Percentiles rank a stretch among this genome's conserved stretches.
These are phyloP conservation scores for Sarcomyxa edulis DNA, from an alignment of 768 basidiomycete species.

Conservation along the genomic window DNA sequence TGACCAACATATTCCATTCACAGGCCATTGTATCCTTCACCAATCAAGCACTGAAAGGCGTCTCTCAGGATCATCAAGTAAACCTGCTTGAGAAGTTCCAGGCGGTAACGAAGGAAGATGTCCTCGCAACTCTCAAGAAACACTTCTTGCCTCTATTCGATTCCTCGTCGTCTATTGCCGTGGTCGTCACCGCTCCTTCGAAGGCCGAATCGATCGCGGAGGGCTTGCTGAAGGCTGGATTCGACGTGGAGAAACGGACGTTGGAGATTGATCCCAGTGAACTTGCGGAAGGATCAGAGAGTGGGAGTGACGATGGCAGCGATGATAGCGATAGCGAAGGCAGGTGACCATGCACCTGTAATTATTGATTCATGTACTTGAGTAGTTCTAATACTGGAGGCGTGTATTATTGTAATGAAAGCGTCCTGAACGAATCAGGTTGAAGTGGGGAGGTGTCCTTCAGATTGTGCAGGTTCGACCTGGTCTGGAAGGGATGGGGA, in stretches of 20 bases:
- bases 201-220: conserved; percentile 70
- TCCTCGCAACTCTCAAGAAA: conserved; percentile 59
- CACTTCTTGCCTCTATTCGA: conserved; percentile 87
- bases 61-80: conserved; percentile 68
- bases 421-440: too few relatives aligned
- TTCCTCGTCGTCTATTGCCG: conserved; percentile 66
- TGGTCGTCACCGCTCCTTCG: conserved; percentile 78
- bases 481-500: too few relatives aligned
- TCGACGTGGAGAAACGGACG: conserved; percentile 67
- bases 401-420: too few relatives aligned
- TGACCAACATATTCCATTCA: conserved; percentile 8
- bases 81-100: conserved; percentile 77
- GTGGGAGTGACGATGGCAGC: conserved; percentile 28
- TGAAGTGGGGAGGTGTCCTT: too few relatives aligned
- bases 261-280: conserved; percentile 57
- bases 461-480: too few relatives aligned
- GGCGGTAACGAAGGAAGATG: conserved; percentile 73
- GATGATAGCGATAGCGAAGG: conserved; percentile 25
- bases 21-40: conserved; percentile 81
- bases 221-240: conserved; percentile 65
- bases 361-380: too few relatives aligned
- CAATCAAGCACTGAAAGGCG: conserved; percentile 88
- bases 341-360: neutral
- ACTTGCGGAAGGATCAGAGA: conserved; percentile 32
- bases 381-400: too few relatives aligned